A percentile compares a stretch with the other conserved stretches of the same genome.
Conservation (phyloP, 2,329 filamentous ascomycete species). For the Zymoseptoria tritici region DNA sequence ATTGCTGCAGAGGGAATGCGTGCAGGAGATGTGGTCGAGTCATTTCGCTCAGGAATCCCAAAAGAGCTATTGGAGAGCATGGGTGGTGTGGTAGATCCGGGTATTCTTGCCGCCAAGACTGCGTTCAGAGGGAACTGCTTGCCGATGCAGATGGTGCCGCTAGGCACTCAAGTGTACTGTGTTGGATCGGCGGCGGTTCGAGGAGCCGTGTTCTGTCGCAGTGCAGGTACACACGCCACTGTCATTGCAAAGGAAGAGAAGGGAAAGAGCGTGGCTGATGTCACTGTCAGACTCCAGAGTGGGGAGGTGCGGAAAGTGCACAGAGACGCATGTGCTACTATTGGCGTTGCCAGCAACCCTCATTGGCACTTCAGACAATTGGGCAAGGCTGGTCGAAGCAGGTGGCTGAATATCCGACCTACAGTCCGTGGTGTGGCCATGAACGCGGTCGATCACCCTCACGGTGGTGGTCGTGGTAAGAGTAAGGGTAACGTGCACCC, state of each 20-base stretch:
- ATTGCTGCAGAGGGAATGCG: conserved; percentile 91
- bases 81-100: conserved; percentile 87
- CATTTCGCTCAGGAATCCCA: conserved; percentile 84
- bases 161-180: conserved; percentile 88
- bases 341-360: conserved; percentile 88
- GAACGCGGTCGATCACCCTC: conserved; percentile 98
- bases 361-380: conserved; percentile 85
- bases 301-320: conserved; percentile 85
- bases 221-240: conserved; percentile 84
- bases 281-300: conserved; percentile 81
- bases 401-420: conserved; percentile 89
- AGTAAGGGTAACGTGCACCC: conserved; percentile 97
- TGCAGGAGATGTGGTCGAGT: conserved; percentile 84
- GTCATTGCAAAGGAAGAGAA: conserved; percentile 84
- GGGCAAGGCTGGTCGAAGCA: conserved; percentile 87
- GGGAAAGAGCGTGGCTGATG: conserved; percentile 63
- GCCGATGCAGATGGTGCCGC: conserved; percentile 88
- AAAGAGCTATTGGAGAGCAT: conserved; percentile 79
- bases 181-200: conserved; percentile 67
- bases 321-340: conserved; percentile 87
- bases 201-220: conserved; percentile 84
- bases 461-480: conserved; percentile 98
- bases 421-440: conserved; percentile 96
- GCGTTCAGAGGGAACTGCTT: conserved; percentile 92
- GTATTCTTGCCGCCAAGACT: conserved; percentile 91